phyloP scores from a whole-genome alignment of 2,329 filamentous ascomycete species.

The Fusarium sp. region DNA sequence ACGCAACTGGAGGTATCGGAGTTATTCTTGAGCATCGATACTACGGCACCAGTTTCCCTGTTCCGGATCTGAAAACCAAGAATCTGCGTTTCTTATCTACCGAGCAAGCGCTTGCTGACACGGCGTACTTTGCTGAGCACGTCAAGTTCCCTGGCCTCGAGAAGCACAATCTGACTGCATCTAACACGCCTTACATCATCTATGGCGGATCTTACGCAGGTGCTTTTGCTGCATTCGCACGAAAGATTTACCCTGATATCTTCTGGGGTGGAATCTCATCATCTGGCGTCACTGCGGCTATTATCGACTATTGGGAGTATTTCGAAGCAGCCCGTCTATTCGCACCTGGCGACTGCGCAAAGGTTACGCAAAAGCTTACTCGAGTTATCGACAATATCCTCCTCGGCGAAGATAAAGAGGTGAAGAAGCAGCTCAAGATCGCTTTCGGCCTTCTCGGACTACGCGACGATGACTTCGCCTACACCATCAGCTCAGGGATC shows the following conservation, averaged over 20 bases:
- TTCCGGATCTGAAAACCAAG: conserved; percentile 73
- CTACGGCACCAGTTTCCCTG: conserved; percentile 84
- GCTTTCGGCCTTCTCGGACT: conserved; percentile 64
- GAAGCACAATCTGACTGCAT: conserved; percentile 75
- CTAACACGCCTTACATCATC: conserved; percentile 78
- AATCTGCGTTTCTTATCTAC: conserved; percentile 87
- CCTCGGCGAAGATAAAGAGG: conserved; percentile 55
- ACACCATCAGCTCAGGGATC: conserved; percentile 59
- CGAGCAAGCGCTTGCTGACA: conserved; percentile 85
- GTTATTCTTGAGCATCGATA: conserved; percentile 91
- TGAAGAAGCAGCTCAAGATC: conserved; percentile 64
- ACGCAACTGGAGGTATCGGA: conserved; percentile 80
- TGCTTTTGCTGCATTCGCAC: conserved; percentile 81
- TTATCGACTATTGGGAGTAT: conserved; percentile 82
- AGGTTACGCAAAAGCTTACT: conserved; percentile 71
- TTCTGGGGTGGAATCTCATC: conserved; percentile 87
- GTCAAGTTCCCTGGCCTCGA: conserved; percentile 80
- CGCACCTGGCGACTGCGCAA: conserved; percentile 73
- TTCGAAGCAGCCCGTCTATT: conserved; percentile 66
- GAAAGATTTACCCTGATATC: conserved; percentile 81
- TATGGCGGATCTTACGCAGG: conserved; percentile 91
- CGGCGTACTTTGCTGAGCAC: conserved; percentile 83
- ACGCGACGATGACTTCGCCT: conserved; percentile 65
- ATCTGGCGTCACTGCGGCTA: conserved; percentile 83
- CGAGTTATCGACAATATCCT: conserved; percentile 68